A percentile compares a stretch with the other conserved stretches of the same genome.
Conservation (phyloP, 1,139 yeast genomes). For the Diutina sp. region DNA sequence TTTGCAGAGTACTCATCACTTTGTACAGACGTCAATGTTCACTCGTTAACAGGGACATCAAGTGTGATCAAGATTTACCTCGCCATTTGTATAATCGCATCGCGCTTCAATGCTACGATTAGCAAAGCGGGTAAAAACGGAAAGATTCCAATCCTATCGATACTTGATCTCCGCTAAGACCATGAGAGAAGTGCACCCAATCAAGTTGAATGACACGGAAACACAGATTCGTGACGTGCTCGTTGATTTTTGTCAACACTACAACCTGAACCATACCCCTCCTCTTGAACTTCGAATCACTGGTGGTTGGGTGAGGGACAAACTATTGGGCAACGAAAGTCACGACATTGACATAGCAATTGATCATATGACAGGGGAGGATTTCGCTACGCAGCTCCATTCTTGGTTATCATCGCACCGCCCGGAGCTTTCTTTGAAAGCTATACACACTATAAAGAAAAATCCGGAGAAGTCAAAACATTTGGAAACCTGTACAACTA, state of each 20-base stretch:
- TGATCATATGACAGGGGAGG: conserved; percentile 72
- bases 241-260: conserved; percentile 26
- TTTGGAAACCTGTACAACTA: conserved; percentile 91
- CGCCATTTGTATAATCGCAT: not conserved
- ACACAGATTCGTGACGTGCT: conserved; percentile 31
- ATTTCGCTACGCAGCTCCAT: conserved; percentile 60
- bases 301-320: conserved; percentile 99
- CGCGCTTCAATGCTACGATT: not conserved
- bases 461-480: conserved; percentile 96
- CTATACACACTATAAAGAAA: conserved; percentile 72
- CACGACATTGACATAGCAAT: conserved; percentile 90
- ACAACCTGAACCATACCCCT: conserved; percentile 11
- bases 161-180: not conserved
- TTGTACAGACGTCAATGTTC: not conserved
- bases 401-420: conserved; percentile 33
- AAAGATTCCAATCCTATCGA: not conserved
- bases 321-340: conserved; percentile 63
- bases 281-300: conserved; percentile 59
- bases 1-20: not conserved
- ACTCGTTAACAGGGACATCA: too few relatives aligned
- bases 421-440: conserved; percentile 26
- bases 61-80: not conserved
- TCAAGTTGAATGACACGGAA: conserved; percentile 20
- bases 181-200: not conserved
- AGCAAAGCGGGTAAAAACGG: not conserved